Evolutionary conservation across 2,329 filamentous ascomycete genomes (phyloP), one percentile per base, ranked within the genome.

Genomic region (Fusarium citri): DNA sequence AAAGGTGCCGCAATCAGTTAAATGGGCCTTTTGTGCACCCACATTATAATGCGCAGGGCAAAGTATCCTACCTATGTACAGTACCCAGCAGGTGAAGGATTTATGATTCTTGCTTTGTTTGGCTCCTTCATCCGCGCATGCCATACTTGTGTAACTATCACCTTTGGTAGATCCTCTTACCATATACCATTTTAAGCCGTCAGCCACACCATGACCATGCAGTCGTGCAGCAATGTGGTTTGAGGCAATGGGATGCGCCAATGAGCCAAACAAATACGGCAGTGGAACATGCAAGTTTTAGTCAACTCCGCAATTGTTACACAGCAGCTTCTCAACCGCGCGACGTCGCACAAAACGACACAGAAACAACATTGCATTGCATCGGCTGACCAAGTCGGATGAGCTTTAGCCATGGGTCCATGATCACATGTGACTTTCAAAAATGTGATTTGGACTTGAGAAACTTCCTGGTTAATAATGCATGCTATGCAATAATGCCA

Each of bases 131-230:
- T 58, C 54, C 42, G 41, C 45, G 46, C 14, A 47, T 61, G 59
- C 41, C 55, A 58, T 28, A 55, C 48, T 57, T 55, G 69, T 71
- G 67, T 68, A 69, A 64, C 62, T 28, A 60, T 55, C 18, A 22
- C 45, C 30, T 50, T 59, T 59, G 28, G 18, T 31, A 30, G 8
- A 31, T 31, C 46, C 18, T 56, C 37, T n/a, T 34, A 34, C 55
- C 42, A 43, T 47, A 34, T 18, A 18, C 40, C 55, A 20, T 50
- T 22, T 46, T 49, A 25, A 43, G 55, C 30, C 45, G 30, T 47
- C 34, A 55, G 26, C 37, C 51, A 57, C 26, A 50, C 49, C 26
- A 18, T 16, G 46, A 50, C 49, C 26, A 18, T 16, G 46, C 26
- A 41, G 25, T 40, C 37, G 28, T 47, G 54, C 49, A 57, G 46